Base-by-base conservation (phyloP, 257 asterid genomes). In the Nicotiana tabacum region DNA sequence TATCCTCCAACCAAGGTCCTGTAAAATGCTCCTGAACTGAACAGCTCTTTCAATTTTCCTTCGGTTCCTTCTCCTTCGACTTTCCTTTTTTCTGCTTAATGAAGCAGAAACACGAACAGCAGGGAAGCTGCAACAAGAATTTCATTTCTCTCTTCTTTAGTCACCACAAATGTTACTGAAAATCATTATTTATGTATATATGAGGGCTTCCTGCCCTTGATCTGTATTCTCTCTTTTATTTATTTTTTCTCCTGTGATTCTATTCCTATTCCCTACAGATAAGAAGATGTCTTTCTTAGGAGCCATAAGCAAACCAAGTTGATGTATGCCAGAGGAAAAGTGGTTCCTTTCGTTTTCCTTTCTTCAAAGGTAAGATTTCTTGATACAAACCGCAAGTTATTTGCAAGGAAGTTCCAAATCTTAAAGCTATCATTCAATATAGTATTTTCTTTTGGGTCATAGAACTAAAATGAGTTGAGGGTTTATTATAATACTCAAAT, bases 71-170 rank as follows among this genome's bases (percentile, higher is more conserved):
- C 83, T 82, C 84, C 87, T 87, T 84, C 35, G 87, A 27, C 53
- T 85, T 66, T 8, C 72, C 77, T 55, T 83, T 88, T 81, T 78
- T 92, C 85, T 69, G 83, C 88, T 84, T 85, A 84, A 89, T 66
- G 92, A 89, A 89, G 86, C 97, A 91, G 93, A 92, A 90, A 87
- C 93, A 92, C 18, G 90, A 86, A 86, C 92, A 88, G 77, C 94
- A 88, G 1, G 93, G 92, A 57, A 89, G 79, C 64, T 81, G 89
- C 79, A 87, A 27, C 84, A 88, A 24, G 86, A 92, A 85, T 80
- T 89, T 90, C 90, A 89, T 90, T 58, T 82, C 84, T 79, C 66
- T 55, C 30, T 74, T 86, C 18, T n/a, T 39, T 60, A 57, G 56
- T 76, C 78, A 24, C 67, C 53, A 32, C 68, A 70, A 43, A 66